phyloP scores from a whole-genome alignment of 2,329 filamentous ascomycete species.

The Penicillium sp. region DNA sequence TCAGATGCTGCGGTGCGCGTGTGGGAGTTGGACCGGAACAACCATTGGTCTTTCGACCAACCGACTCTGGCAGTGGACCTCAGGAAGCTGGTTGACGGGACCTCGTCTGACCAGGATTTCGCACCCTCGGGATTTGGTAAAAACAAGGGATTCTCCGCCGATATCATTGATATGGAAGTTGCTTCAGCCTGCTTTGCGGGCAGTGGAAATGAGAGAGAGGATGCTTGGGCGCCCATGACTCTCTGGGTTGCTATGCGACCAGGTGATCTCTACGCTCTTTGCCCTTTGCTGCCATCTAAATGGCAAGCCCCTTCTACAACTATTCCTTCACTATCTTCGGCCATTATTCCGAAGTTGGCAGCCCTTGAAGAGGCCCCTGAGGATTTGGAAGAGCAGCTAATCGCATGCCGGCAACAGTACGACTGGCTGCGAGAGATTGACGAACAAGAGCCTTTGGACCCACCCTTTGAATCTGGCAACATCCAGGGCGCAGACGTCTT shows the following conservation, averaged over 20 bases:
- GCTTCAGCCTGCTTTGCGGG: slow-evolving; percentile 89
- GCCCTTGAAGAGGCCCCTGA: slow-evolving; percentile 43
- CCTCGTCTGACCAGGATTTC: slow-evolving; percentile 79
- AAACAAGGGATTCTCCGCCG: slow-evolving; percentile 82
- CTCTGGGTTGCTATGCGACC: slow-evolving; percentile 95
- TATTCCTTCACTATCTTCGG: slow-evolving; percentile 78
- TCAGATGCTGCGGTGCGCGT: slow-evolving; percentile 83
- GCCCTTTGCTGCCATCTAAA: slow-evolving; percentile 81
- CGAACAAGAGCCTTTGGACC: slow-evolving; percentile 51
- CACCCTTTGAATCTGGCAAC: slow-evolving; percentile 39
- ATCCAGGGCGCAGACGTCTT: slow-evolving; percentile 55
- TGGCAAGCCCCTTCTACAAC: slow-evolving; percentile 79
- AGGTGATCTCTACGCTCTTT: slow-evolving; percentile 90
- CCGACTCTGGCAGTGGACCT: slow-evolving; percentile 83
- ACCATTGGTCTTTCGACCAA: slow-evolving; percentile 83
- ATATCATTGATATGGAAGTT: slow-evolving; percentile 90
- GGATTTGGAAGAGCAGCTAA: slow-evolving; percentile 48
- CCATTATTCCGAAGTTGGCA: slow-evolving; percentile 71
- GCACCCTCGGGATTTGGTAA: slow-evolving; percentile 71
- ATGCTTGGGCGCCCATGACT: slow-evolving; percentile 90
- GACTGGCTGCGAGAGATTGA: slow-evolving; percentile 61
- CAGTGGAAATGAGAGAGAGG: slow-evolving; percentile 56
- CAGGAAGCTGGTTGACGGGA: slow-evolving; percentile 83
- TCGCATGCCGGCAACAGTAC: slow-evolving; percentile 56
- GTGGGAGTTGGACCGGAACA: slow-evolving; percentile 84